phyloP scores from a whole-genome alignment of 2,329 filamentous ascomycete genomes.

The Claviceps fusiformis region DNA sequence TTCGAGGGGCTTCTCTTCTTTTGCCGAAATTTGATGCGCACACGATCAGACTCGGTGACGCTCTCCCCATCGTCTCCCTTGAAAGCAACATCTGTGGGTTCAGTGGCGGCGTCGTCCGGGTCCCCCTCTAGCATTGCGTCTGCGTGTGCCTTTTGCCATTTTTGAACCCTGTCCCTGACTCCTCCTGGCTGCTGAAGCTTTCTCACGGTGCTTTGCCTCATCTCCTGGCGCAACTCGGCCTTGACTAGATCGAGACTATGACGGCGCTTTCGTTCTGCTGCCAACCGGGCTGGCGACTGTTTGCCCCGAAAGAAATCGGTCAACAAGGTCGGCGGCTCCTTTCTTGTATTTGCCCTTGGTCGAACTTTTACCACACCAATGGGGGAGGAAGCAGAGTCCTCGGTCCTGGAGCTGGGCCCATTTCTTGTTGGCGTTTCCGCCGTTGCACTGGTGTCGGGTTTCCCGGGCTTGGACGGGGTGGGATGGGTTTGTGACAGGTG shows the following conservation, averaged over 20 bases:
- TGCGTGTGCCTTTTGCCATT: slow-evolving; percentile 73
- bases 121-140: slow-evolving; percentile 42
- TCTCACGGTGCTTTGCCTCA: slow-evolving; percentile 44
- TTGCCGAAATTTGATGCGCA: slow-evolving; percentile 41
- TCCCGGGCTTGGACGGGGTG: slow-evolving; percentile 4
- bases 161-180: slow-evolving; percentile 66
- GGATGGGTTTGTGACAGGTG: slow-evolving; percentile 7
- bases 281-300: slow-evolving; percentile 40
- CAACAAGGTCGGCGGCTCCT: slow-evolving; percentile 31
- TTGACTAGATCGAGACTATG: slow-evolving; percentile 47
- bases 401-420: slow-evolving; percentile 6
- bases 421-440: slow-evolving; percentile 6
- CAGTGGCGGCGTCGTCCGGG: slow-evolving; percentile 38
- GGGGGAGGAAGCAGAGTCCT: slow-evolving; percentile 30
- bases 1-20: slow-evolving; percentile 26
- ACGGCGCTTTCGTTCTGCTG: slow-evolving; percentile 37
- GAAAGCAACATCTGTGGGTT: slow-evolving; percentile 48
- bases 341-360: slow-evolving; percentile 25
- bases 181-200: slow-evolving; percentile 49
- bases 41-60: slow-evolving; percentile 46
- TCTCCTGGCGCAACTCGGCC: slow-evolving; percentile 35
- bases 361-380: slow-evolving; percentile 19
- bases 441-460: slow-evolving; percentile 1
- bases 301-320: slow-evolving; percentile 45
- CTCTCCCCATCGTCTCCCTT: slow-evolving; percentile 42